These are phyloP conservation scores for Hypholoma fasciculare DNA, from an alignment of 768 basidiomycete species.

Conservation along the genomic window DNA sequence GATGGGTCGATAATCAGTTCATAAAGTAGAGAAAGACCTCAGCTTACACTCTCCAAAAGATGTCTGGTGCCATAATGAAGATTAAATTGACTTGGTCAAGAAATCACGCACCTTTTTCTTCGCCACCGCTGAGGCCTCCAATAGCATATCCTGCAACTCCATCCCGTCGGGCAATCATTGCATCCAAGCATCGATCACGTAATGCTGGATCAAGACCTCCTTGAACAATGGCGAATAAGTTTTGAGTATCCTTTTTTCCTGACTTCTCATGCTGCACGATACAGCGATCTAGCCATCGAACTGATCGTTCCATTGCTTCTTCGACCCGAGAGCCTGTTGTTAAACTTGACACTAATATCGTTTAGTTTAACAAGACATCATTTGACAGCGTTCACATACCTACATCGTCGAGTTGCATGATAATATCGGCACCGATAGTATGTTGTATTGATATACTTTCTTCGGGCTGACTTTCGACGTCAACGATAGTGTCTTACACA, in stretches of 20 bases:
- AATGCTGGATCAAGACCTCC: slow-evolving; percentile 76
- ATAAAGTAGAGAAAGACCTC: background rate
- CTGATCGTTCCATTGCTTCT: slow-evolving; percentile 87
- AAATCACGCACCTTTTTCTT: slow-evolving; percentile 72
- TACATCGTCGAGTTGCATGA: slow-evolving; percentile 94
- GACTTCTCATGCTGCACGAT: slow-evolving; percentile 72
- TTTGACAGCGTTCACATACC: slow-evolving; percentile 45
- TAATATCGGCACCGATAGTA: slow-evolving; percentile 88
- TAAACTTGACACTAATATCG: slow-evolving; percentile 66
- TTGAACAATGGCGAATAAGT: slow-evolving; percentile 91
- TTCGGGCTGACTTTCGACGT: slow-evolving; percentile 62
- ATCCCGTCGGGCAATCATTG: slow-evolving; percentile 77
- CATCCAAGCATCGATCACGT: slow-evolving; percentile 74
- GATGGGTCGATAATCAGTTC: background rate
- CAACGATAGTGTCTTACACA: background rate
- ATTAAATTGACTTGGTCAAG: background rate
- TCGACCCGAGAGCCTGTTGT: slow-evolving; percentile 78
- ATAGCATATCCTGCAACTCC: slow-evolving; percentile 90
- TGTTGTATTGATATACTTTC: slow-evolving; percentile 92
- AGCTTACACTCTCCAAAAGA: slow-evolving; percentile 83
- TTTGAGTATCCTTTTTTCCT: slow-evolving; percentile 66
- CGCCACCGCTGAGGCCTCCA: slow-evolving; percentile 88
- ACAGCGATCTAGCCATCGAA: slow-evolving; percentile 90
- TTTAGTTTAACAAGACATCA: background rate
- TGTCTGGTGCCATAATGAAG: slow-evolving; percentile 40